A percentile compares a stretch with the other conserved stretches of the same genome.
phyloP scores from a whole-genome alignment of 2,329 filamentous ascomycete genomes.

The Cladosporium sp. region DNA sequence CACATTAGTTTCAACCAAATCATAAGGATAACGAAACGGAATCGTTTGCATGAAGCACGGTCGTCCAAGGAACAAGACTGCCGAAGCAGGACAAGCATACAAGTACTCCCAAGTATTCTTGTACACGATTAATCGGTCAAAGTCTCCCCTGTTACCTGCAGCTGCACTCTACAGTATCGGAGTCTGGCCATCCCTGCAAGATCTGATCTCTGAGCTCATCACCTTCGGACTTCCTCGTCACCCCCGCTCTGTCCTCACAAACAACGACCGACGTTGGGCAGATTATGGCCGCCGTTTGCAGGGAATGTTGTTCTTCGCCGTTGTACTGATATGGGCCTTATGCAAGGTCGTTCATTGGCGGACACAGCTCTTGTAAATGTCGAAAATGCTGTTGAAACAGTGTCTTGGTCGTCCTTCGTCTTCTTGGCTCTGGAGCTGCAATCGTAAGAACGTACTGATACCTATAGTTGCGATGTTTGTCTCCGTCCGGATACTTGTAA shows the following conservation, averaged over 20 bases:
- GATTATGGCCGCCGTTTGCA: background rate
- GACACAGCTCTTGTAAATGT: background rate
- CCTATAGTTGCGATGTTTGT: no score
- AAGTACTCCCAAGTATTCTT: no score
- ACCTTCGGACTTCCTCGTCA: slow-evolving; percentile 3
- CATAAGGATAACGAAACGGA: no score
- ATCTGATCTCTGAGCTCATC: background rate
- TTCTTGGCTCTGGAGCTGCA: no score
- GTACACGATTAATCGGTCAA: no score
- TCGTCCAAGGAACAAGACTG: no score
- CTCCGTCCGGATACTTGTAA: no score
- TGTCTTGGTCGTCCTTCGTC: no score
- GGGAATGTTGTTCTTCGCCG: background rate
- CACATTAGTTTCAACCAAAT: background rate
- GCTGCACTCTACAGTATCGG: no score
- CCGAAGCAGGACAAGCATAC: no score
- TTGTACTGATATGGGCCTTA: background rate
- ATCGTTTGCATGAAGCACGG: no score
- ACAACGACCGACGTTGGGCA: background rate
- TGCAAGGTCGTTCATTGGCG: background rate
- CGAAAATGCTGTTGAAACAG: background rate
- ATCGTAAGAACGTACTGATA: no score
- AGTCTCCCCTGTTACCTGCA: background rate
- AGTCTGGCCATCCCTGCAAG: slow-evolving; percentile 3
- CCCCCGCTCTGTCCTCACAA: slow-evolving; percentile 4